Evolutionary conservation across 768 basidiomycete species (phyloP), one percentile per base, ranked within the genome.

Genomic region (Hemileccinum rubropunctum): DNA sequence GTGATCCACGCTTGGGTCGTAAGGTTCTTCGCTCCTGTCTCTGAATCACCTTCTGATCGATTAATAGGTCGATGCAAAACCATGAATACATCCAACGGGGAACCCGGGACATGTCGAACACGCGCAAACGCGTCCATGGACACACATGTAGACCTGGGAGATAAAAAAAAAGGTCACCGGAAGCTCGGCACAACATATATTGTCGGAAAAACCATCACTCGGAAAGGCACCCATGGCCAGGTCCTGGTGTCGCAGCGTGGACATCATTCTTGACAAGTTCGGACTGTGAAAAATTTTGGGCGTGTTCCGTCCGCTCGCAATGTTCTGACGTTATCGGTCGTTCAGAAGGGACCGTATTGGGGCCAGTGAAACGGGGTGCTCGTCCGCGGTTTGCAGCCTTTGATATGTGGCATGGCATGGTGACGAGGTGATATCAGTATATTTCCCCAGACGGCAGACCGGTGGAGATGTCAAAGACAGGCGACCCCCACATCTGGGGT

Each of bases 251-350:
- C 38, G 51, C 57, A 40, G 50, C 52, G 41, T 59, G 57, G 42
- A 45, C 37, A 6, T 20, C 48, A 41, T 56, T 49, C 46, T 54
- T 13, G 52, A 52, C 50, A 20, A 33, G 48, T 52, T 59, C 50
- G 53, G 62, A 50, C 46, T 48, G 53, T 58, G 50, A 65, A 54
- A 51, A 15, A 9, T 2, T 51, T 42, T 41, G 33, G 32, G 51
- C 36, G 46, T 47, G 38, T 15, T 13, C 36, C 34, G 47, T 35
- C 33, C 34, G 49, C 42, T 51, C 42, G 36, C 47, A 55, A 42
- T 52, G 32, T 26, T n/a, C 52, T 62, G 60, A 51, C 48, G 46
- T 55, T 51, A 58, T 61, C 40, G 55, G 59, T 63, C 51, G 45
- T 63, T 45, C 40, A 17, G 39, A 20, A 26, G 23, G 17, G n/a